Evolutionary conservation across 306 rosid species (phyloP).

Genomic region (Echinosophora koreensis): DNA sequence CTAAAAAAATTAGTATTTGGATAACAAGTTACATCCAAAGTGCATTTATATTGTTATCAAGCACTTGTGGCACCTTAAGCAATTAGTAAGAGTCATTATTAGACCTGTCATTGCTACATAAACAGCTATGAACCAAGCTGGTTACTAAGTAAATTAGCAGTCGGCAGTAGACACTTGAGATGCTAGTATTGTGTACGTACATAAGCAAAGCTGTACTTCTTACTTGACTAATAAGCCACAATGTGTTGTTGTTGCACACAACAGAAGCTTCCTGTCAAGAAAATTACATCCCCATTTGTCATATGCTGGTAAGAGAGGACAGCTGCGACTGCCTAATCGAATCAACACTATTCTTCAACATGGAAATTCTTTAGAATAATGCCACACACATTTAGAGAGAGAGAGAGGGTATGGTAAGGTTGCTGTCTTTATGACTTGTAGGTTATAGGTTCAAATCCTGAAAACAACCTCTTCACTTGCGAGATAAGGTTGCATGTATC

Average conservation of each 20-base stretch:
- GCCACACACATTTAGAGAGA: background rate
- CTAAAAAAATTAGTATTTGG: background rate
- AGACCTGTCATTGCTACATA: constrained; percentile 44
- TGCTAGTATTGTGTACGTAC: constrained; percentile 35
- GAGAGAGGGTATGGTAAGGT: too few relatives aligned
- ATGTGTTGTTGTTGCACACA: constrained; percentile 22
- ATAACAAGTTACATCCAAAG: background rate
- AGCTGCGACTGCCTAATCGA: constrained; percentile 15
- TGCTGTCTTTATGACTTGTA: too few relatives aligned
- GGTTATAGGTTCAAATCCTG: too few relatives aligned
- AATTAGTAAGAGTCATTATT: constrained; percentile 29
- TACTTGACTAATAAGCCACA: constrained; percentile 38
- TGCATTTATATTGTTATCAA: constrained; percentile 12
- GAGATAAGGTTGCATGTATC: too few relatives aligned
- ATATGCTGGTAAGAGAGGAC: constrained; percentile 40
- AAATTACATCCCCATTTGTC: constrained; percentile 45
- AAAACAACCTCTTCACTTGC: too few relatives aligned
- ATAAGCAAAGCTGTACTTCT: constrained; percentile 46
- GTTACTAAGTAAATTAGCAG: constrained; percentile 46
- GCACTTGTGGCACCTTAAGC: constrained; percentile 18
- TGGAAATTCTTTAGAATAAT: background rate
- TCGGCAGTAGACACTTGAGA: constrained; percentile 17
- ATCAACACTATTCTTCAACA: constrained; percentile 9
- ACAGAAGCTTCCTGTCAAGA: constrained; percentile 28
- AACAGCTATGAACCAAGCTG: constrained; percentile 56